Evolutionary conservation across 2,329 filamentous ascomycete species (phyloP).

Genomic region (Nigrospora oryzae): DNA sequence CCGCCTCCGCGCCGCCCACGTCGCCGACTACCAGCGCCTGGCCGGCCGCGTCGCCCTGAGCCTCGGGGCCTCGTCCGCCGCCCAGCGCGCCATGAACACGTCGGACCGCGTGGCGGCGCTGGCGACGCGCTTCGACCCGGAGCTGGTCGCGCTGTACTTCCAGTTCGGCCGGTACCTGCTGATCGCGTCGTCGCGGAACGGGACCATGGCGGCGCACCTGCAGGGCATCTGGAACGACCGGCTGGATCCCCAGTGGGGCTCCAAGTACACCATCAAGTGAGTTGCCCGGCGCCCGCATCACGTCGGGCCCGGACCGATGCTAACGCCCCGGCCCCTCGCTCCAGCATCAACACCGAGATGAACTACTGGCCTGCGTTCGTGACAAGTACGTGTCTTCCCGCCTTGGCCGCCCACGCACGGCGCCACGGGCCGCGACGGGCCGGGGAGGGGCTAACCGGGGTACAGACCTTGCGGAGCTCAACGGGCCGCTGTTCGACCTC

Average conservation of each 20-base stretch:
- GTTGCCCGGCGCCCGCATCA: slow-evolving; percentile 16
- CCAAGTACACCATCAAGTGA: slow-evolving; percentile 35
- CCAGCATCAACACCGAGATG: too few relatives aligned
- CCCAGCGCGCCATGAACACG: slow-evolving; percentile 2
- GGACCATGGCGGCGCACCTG: slow-evolving; percentile 29
- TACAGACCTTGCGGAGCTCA: too few relatives aligned
- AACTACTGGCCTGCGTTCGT: too few relatives aligned
- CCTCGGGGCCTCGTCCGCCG: slow-evolving; percentile 3
- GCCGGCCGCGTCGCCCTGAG: background rate
- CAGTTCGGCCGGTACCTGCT: slow-evolving; percentile 25
- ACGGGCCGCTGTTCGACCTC: too few relatives aligned
- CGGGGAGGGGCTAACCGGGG: too few relatives aligned
- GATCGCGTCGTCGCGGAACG: slow-evolving; percentile 18
- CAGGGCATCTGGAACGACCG: slow-evolving; percentile 35
- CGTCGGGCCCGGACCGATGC: too few relatives aligned
- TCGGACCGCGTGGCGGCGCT: slow-evolving; percentile 3
- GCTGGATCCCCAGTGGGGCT: slow-evolving; percentile 28
- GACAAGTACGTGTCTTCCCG: too few relatives aligned
- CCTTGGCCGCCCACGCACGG: too few relatives aligned
- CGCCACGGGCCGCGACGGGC: too few relatives aligned
- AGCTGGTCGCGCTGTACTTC: slow-evolving; percentile 19
- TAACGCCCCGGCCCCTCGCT: too few relatives aligned
- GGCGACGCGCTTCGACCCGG: slow-evolving; percentile 6
- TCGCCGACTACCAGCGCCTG: background rate
- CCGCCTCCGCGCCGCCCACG: background rate